phyloP scores from a whole-genome alignment of 129 eudicot genomes.

The Saussurea involucrata region DNA sequence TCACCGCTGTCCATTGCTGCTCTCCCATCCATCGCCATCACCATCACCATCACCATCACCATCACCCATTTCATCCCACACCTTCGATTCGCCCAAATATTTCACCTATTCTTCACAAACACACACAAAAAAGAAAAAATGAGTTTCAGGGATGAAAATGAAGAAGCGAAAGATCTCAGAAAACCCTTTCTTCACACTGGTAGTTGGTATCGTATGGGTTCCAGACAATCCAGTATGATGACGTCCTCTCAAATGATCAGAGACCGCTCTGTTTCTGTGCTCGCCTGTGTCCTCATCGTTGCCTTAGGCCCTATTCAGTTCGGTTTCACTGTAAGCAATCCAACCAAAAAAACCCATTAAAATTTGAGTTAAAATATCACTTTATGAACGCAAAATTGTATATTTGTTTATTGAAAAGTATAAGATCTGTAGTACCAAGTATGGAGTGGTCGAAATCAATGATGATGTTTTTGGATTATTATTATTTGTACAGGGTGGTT shows the following conservation, averaged over 20 bases:
- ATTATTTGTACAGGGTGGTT: constrained; percentile 60
- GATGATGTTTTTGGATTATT: background rate
- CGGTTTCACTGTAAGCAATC: constrained; percentile 78
- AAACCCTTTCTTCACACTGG: constrained; percentile 95
- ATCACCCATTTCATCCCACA: constrained; percentile 12
- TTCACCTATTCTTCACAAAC: too few relatives aligned
- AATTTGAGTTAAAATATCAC: background rate
- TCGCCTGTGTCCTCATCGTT: constrained; percentile 85
- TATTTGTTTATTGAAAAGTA: background rate
- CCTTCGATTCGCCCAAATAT: background rate
- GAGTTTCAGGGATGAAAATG: constrained; percentile 75
- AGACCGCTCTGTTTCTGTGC: constrained; percentile 82
- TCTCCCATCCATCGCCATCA: background rate
- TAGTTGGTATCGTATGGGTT: constrained; percentile 95
- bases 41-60: too few relatives aligned
- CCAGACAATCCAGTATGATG: constrained; percentile 80
- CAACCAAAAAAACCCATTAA: too few relatives aligned
- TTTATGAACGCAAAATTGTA: background rate
- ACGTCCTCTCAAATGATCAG: constrained; percentile 80
- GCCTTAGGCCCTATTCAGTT: constrained; percentile 93
- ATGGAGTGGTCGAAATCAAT: background rate
- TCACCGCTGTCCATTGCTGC: constrained; percentile 14
- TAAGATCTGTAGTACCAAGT: background rate
- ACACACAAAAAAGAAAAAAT: too few relatives aligned
- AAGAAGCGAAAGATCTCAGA: constrained; percentile 64